Evolutionary conservation across 2,329 filamentous ascomycete genomes (phyloP).

Genomic region (Didymella pinodella): DNA sequence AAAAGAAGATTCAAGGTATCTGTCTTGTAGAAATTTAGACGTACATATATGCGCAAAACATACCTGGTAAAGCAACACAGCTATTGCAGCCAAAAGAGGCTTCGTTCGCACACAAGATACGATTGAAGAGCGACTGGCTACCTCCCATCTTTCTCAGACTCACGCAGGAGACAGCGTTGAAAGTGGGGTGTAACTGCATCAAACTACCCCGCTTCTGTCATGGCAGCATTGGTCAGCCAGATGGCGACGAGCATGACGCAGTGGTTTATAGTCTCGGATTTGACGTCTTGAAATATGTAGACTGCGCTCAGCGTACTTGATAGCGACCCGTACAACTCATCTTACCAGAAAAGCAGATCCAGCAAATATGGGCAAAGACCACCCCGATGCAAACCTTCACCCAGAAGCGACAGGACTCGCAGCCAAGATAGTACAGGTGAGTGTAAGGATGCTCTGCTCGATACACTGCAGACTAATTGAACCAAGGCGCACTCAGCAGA

Average conservation of each 20-base stretch:
- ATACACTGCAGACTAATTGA: not conserved
- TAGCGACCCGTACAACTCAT: not conserved
- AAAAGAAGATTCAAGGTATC: conserved; percentile 1
- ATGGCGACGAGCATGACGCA: conserved; percentile 7
- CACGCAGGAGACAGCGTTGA: not conserved
- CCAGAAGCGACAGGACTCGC: conserved; percentile 48
- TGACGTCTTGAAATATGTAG: not conserved
- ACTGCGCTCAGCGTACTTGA: conserved; percentile 23
- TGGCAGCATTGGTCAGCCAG: conserved; percentile 18
- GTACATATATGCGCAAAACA: not conserved
- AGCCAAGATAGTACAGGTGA: conserved; percentile 40
- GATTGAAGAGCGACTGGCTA: not conserved
- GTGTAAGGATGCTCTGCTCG: not conserved
- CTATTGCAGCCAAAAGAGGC: not conserved
- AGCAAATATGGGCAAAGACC: conserved; percentile 41
- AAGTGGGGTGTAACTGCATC: conserved; percentile 16
- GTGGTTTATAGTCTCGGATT: not conserved
- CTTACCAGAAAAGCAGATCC: conserved; percentile 1
- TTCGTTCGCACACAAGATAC: not conserved
- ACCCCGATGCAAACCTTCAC: conserved; percentile 48
- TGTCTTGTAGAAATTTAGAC: conserved; percentile 8
- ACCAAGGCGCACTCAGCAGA: conserved; percentile 47
- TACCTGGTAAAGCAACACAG: not conserved
- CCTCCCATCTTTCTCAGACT: not conserved
- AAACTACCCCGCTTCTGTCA: conserved; percentile 32